phyloP scores from a whole-genome alignment of 306 rosid species.

The Sicyos edulis region DNA sequence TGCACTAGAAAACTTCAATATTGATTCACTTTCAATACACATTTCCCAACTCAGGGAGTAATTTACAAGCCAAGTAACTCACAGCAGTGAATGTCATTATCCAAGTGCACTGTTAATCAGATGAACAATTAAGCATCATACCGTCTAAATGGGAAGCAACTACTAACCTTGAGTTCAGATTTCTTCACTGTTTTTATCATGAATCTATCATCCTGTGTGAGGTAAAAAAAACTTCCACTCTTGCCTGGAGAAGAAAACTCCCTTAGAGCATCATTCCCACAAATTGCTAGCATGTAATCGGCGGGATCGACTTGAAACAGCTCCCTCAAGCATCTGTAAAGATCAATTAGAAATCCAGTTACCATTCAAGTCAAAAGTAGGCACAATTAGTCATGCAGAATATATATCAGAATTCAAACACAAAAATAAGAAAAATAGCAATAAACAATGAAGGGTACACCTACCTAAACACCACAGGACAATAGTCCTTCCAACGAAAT shows the following conservation, averaged over 20 bases:
- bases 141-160: slow-evolving; percentile 10
- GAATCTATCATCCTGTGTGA: slow-evolving; percentile 90
- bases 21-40: background rate
- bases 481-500: slow-evolving; percentile 94
- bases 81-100: background rate
- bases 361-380: background rate
- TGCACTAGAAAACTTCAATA: slow-evolving; percentile 10
- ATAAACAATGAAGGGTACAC: background rate
- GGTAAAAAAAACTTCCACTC: slow-evolving; percentile 89
- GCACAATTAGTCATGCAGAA: background rate
- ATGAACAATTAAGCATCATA: background rate
- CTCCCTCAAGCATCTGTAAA: slow-evolving; percentile 70
- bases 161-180: slow-evolving; percentile 88
- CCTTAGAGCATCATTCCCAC: slow-evolving; percentile 85
- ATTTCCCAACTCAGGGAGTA: background rate
- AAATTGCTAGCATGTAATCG: slow-evolving; percentile 88
- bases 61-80: background rate
- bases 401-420: background rate
- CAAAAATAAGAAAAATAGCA: background rate
- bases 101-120: background rate
- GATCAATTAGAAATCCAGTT: background rate
- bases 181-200: slow-evolving; percentile 94
- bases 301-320: slow-evolving; percentile 80
- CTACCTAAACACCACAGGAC: slow-evolving; percentile 93
- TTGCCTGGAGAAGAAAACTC: slow-evolving; percentile 97